Percentiles rank a stretch among this genome's conserved stretches.
Conservation (phyloP, 148 eudicot species). For the Silene latifolia region DNA sequence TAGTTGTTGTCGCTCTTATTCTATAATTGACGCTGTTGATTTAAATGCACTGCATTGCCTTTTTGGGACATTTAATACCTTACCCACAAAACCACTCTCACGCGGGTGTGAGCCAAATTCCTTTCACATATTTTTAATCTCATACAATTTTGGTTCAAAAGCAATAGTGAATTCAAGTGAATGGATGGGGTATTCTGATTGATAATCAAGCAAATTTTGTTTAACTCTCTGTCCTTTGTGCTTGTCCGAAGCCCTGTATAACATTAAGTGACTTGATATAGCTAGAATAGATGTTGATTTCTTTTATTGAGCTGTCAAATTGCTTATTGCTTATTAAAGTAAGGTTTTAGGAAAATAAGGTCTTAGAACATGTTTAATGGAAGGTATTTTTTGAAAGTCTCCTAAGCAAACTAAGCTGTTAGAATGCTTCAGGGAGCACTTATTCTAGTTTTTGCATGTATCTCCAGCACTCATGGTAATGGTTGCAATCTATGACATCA, state of each 20-base stretch:
- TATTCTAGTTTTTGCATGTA: not conserved
- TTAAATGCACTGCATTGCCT: too few relatives aligned
- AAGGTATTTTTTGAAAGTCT: not conserved
- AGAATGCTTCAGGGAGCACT: not conserved
- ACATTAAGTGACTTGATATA: not conserved
- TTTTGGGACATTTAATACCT: too few relatives aligned
- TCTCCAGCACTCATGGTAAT: not conserved
- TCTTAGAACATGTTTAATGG: not conserved
- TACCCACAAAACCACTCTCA: not conserved
- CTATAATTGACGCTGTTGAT: too few relatives aligned
- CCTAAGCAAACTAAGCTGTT: not conserved
- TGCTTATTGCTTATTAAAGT: not conserved
- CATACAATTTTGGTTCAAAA: too few relatives aligned
- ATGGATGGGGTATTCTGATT: too few relatives aligned
- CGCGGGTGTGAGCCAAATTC: not conserved
- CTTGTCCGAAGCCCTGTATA: not conserved
- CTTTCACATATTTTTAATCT: not conserved
- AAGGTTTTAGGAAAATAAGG: not conserved
- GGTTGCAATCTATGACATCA: too few relatives aligned
- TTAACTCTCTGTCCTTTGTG: not conserved
- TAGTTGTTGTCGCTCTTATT: not conserved
- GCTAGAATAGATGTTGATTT: not conserved
- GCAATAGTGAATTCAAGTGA: too few relatives aligned
- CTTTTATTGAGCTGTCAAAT: not conserved
- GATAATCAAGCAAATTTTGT: not conserved